phyloP scores from a whole-genome alignment of 192 early-diverging fungal genomes.

The Backusella westeae region DNA sequence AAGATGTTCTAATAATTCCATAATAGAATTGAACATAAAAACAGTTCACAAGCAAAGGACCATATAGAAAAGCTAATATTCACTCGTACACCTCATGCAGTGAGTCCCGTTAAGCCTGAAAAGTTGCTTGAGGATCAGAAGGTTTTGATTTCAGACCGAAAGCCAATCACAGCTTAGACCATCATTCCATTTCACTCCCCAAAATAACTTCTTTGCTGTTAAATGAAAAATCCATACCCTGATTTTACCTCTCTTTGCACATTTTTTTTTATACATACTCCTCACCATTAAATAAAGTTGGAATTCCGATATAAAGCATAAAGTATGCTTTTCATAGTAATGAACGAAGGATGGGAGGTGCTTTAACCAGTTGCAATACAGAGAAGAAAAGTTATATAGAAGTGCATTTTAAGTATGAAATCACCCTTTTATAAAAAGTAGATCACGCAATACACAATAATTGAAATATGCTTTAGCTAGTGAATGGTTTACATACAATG shows the following conservation, averaged over 20 bases:
- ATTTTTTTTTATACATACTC: no score
- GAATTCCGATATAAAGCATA: no score
- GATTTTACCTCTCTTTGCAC: background rate
- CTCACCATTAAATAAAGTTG: no score
- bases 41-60: background rate
- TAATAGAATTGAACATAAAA: conserved; percentile 9
- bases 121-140: background rate
- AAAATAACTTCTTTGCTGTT: background rate
- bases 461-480: no score
- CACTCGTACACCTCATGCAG: background rate
- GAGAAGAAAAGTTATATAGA: no score
- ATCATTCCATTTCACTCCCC: background rate
- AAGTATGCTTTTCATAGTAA: no score
- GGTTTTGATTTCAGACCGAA: background rate
- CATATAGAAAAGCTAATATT: background rate
- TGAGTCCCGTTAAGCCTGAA: background rate
- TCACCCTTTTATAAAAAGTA: no score
- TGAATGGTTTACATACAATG: no score
- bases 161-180: background rate
- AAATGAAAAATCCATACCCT: background rate
- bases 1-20: background rate
- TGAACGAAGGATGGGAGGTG: no score
- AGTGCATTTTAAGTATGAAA: no score
- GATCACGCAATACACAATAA: no score
- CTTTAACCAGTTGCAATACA: no score